phyloP scores from a whole-genome alignment of 108 stramenopile genomes.

The Cyclostephanos invisitatus region DNA sequence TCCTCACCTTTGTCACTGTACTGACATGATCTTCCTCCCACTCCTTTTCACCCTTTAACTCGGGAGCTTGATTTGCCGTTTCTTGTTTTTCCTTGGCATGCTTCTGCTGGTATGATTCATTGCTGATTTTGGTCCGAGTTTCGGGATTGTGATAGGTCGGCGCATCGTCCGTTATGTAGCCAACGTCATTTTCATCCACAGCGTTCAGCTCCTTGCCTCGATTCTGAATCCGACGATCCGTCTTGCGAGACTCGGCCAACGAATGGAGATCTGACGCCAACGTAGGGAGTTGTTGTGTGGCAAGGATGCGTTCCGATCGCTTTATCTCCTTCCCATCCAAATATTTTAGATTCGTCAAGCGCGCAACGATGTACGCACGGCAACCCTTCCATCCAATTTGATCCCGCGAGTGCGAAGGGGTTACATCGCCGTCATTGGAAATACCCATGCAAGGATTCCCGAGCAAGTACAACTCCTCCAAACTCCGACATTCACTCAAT shows the following conservation, averaged over 20 bases:
- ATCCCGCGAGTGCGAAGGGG: not conserved
- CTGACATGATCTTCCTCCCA: conserved; percentile 50
- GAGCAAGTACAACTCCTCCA: conserved; percentile 80
- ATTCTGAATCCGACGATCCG: conserved; percentile 14
- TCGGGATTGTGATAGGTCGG: conserved; percentile 75
- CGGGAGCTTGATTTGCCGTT: conserved; percentile 45
- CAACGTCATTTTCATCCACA: conserved; percentile 6
- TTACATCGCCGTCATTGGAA: conserved; percentile 7
- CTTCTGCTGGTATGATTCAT: conserved; percentile 85
- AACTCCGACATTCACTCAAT: conserved; percentile 41
- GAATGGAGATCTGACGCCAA: conserved; percentile 44
- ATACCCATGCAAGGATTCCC: conserved; percentile 83
- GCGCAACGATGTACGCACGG: conserved; percentile 65
- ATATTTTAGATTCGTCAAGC: conserved; percentile 64
- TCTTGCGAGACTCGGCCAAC: conserved; percentile 19
- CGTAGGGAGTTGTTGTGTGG: conserved; percentile 61
- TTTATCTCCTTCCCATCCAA: conserved; percentile 82
- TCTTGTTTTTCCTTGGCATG: conserved; percentile 73
- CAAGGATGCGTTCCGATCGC: conserved; percentile 63
- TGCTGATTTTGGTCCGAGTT: conserved; percentile 70
- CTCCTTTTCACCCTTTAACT: conserved; percentile 51
- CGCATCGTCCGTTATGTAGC: conserved; percentile 45
- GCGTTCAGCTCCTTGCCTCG: conserved; percentile 1
- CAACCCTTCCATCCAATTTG: conserved; percentile 56
- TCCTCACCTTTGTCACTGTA: conserved; percentile 31